Evolutionary conservation across 2,329 filamentous ascomycete genomes (phyloP).

Genomic region (Teratosphaeria epicoccoides): DNA sequence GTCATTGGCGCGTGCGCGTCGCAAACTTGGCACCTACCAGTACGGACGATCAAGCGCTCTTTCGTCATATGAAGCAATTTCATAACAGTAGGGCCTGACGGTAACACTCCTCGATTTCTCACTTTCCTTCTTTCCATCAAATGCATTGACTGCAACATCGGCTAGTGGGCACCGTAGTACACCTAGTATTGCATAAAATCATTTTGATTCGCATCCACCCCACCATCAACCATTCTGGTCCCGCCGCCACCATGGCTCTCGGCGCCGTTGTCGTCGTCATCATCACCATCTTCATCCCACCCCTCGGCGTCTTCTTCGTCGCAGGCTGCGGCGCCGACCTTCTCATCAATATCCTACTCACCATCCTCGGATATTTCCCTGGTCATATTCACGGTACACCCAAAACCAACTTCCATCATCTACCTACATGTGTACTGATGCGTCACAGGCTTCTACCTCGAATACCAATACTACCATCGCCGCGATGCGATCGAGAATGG

Average conservation of each 20-base stretch:
- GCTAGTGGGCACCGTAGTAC: no score
- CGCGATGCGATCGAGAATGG: constrained; percentile 53
- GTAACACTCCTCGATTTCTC: no score
- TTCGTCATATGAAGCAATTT: no score
- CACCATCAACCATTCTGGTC: not conserved
- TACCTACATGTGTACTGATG: constrained; percentile 1
- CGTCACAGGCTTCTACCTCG: constrained; percentile 38
- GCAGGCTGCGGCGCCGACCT: constrained; percentile 41
- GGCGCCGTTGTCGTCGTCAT: constrained; percentile 32
- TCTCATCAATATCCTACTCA: constrained; percentile 34
- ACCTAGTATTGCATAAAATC: no score
- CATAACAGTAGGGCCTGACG: no score
- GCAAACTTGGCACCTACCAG: no score
- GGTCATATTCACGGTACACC: constrained; percentile 48
- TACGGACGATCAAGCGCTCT: no score
- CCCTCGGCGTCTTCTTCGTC: constrained; percentile 38
- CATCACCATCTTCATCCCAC: constrained; percentile 39
- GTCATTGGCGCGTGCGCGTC: no score
- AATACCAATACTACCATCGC: constrained; percentile 68
- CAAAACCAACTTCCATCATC: not conserved
- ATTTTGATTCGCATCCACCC: not conserved
- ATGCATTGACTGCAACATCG: no score
- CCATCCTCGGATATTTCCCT: constrained; percentile 51
- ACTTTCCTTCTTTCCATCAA: no score
- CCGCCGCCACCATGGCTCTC: not conserved